Percentiles rank a stretch among this genome's conserved stretches.
phyloP scores from a whole-genome alignment of 2,329 filamentous ascomycete genomes.

The Penicillium sp. region DNA sequence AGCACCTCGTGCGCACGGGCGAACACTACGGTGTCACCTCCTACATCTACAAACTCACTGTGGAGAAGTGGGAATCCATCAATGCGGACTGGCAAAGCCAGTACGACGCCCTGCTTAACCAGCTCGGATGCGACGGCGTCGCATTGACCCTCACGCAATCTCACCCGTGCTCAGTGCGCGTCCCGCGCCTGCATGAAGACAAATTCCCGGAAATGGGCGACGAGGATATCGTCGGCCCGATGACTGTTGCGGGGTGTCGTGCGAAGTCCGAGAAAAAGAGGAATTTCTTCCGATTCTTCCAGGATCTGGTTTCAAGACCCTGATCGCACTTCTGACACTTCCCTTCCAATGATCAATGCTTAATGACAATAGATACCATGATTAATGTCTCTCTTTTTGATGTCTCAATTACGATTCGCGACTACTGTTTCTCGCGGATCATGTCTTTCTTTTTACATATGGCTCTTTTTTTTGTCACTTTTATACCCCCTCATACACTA shows the following conservation, averaged over 20 bases:
- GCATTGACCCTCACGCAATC: slow-evolving; percentile 42
- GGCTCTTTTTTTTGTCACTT: not conserved
- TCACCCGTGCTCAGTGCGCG: slow-evolving; percentile 51
- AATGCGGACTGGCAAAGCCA: slow-evolving; percentile 73
- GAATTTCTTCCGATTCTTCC: slow-evolving; percentile 47
- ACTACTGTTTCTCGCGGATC: slow-evolving; percentile 38
- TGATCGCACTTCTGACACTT: slow-evolving; percentile 12
- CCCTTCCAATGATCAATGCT: slow-evolving; percentile 20
- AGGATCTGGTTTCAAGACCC: slow-evolving; percentile 42
- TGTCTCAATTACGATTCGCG: slow-evolving; percentile 33
- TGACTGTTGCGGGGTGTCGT: slow-evolving; percentile 59
- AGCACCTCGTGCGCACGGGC: slow-evolving; percentile 81
- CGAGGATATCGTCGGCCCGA: slow-evolving; percentile 90
- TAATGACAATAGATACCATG: slow-evolving; percentile 36
- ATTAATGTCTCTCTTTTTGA: slow-evolving; percentile 34
- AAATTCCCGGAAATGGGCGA: slow-evolving; percentile 90
- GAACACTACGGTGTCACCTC: slow-evolving; percentile 91
- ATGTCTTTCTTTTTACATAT: slow-evolving; percentile 28
- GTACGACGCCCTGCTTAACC: slow-evolving; percentile 65
- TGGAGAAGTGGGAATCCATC: slow-evolving; percentile 84
- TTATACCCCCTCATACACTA: slow-evolving; percentile 5
- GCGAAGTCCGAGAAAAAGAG: slow-evolving; percentile 45
- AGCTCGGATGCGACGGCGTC: slow-evolving; percentile 43
- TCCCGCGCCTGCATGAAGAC: slow-evolving; percentile 56
- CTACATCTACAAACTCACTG: slow-evolving; percentile 81